These are phyloP conservation scores for Cladorrhinum sp. DNA, from an alignment of 2,329 filamentous ascomycete species.

Conservation along the genomic window DNA sequence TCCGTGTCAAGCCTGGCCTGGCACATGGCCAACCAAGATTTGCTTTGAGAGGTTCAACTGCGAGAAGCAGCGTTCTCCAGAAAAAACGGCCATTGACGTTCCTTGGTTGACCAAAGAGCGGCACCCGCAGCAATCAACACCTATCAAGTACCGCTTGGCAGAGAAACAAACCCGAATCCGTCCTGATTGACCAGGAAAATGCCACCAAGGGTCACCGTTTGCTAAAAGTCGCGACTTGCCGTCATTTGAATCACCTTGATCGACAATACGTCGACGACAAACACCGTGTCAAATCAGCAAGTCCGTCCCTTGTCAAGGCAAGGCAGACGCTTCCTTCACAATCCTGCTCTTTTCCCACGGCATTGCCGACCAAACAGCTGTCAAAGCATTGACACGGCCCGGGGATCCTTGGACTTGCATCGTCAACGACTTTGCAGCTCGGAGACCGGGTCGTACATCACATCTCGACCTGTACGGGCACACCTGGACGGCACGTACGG, in stretches of 20 bases:
- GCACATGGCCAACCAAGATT: constrained; percentile 30
- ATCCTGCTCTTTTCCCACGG: not conserved
- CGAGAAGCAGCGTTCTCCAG: constrained; percentile 13
- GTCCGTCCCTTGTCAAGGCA: not conserved
- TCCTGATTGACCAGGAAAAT: not conserved
- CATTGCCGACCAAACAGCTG: constrained; percentile 1
- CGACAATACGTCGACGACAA: not conserved
- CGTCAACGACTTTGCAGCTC: not conserved
- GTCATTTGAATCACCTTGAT: not conserved
- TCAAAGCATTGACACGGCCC: not conserved
- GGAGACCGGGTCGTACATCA: not conserved
- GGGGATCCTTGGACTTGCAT: not conserved
- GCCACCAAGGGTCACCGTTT: constrained; percentile 1
- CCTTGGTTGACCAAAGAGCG: constrained; percentile 17
- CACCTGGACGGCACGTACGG: not conserved
- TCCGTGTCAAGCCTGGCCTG: constrained; percentile 7
- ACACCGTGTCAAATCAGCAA: not conserved
- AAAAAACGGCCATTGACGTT: constrained; percentile 13
- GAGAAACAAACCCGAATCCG: not conserved
- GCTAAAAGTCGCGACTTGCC: not conserved
- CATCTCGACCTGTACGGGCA: not conserved
- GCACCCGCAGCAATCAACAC: constrained; percentile 6
- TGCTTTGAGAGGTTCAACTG: constrained; percentile 22
- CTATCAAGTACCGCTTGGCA: not conserved
- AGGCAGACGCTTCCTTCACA: not conserved